Base-by-base conservation (phyloP, 495 filamentous ascomycete genomes). In the Talaromyces liani region DNA sequence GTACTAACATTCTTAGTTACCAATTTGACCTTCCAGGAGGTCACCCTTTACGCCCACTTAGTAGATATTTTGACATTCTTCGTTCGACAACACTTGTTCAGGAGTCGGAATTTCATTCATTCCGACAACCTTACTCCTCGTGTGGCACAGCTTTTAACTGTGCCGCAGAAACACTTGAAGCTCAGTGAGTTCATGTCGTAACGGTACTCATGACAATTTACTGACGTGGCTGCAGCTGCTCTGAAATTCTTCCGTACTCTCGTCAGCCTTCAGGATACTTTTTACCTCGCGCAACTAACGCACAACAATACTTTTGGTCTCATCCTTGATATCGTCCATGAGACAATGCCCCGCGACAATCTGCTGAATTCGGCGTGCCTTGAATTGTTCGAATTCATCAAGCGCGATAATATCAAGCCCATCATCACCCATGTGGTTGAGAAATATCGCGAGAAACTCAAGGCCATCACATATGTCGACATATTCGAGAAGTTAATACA, bases 41-140 rank as follows among this genome's bases (percentile, higher is more conserved):
- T 94, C 25, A 89, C 91, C 6, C 79, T 97, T 29, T 94, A 92
- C 75, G 85, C 87, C 14, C 93, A 97, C 73, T 81, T 98, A 57
- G 91, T 97, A 59, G 94, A 98, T 70, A 92, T 97, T 41, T 84
- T 98, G 27, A 95, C 90, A 70, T 98, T 96, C 74, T 96, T 96
- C 73, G 87, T 97, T 67, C 89, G 92, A 55, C 89, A 92, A 67
- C 93, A 98, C 71, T 81, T 88, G 31, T 89, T 89, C 70, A 85
- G 91, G 63, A 93, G 88, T 72, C 94, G 93, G 73, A 91, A 87
- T 70, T 95, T 97, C 70, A 88, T 98, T 24, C 79, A 96, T 24
- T 82, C 84, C 10, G 87, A 97, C 70, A 86, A 88, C 49, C 83
- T 98, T 51, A 87, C 89, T 16, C 84, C 85, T 65, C 85, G 92